Conservation (phyloP, 2,329 filamentous ascomycete genomes). For the Calonectria multiphialidica region DNA sequence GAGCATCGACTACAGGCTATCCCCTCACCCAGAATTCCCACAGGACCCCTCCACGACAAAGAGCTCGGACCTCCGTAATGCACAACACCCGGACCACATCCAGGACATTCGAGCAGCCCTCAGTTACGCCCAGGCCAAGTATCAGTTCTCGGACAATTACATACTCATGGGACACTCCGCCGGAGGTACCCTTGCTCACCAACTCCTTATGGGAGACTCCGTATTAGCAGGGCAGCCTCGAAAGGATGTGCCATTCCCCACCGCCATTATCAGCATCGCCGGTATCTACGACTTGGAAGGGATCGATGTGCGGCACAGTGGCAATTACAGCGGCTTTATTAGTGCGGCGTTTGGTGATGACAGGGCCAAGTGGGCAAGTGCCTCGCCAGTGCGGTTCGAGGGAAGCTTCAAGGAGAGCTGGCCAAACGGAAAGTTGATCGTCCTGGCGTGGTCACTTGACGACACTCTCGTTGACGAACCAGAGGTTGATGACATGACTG, state of each 20-base stretch:
- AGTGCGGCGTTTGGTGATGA: slow-evolving; percentile 70
- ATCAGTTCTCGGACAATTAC: slow-evolving; percentile 62
- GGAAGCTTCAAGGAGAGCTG: slow-evolving; percentile 57
- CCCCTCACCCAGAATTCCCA: slow-evolving; percentile 60
- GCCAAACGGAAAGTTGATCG: slow-evolving; percentile 46
- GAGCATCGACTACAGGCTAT: slow-evolving; percentile 74
- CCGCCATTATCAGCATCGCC: slow-evolving; percentile 70
- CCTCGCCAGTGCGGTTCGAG: slow-evolving; percentile 64
- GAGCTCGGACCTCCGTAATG: slow-evolving; percentile 53
- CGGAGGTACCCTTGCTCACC: slow-evolving; percentile 73
- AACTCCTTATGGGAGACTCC: slow-evolving; percentile 63
- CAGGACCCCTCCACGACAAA: slow-evolving; percentile 46
- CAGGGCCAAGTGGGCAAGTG: slow-evolving; percentile 62
- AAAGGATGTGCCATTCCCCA: slow-evolving; percentile 54
- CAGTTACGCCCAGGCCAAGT: slow-evolving; percentile 57
- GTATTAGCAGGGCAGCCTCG: slow-evolving; percentile 39
- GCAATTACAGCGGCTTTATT: slow-evolving; percentile 69
- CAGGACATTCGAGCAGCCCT: slow-evolving; percentile 68
- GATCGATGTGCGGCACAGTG: slow-evolving; percentile 60
- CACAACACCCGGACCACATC: slow-evolving; percentile 70
- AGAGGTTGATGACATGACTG: slow-evolving; percentile 70
- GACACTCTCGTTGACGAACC: slow-evolving; percentile 66
- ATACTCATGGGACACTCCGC: slow-evolving; percentile 73
- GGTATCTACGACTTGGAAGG: slow-evolving; percentile 76
- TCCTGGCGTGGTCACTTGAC: slow-evolving; percentile 60